phyloP scores from a whole-genome alignment of 2,329 filamentous ascomycete genomes.

The Sordariomycetes sp. region DNA sequence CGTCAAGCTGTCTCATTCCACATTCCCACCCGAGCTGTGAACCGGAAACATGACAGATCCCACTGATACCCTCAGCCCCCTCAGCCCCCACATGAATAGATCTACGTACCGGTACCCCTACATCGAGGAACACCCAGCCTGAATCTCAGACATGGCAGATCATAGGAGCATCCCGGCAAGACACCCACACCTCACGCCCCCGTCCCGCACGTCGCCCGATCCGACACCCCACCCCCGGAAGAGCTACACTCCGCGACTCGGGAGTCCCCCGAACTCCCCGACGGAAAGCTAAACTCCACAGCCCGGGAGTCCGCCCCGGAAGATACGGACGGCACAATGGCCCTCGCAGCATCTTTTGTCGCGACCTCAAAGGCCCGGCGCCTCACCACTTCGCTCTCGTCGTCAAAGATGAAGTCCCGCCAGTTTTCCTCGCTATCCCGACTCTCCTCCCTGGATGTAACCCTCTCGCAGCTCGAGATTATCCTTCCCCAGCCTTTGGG shows the following conservation, averaged over 20 bases:
- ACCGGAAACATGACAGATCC: too few relatives aligned
- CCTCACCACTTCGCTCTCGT: not conserved
- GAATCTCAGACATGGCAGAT: not conserved
- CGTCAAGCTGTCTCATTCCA: too few relatives aligned
- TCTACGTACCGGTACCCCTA: not conserved
- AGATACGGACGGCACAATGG: not conserved
- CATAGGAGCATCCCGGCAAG: not conserved
- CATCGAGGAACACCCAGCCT: not conserved
- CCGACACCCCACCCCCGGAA: not conserved
- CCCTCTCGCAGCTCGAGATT: not conserved
- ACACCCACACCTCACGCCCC: not conserved
- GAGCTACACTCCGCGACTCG: not conserved
- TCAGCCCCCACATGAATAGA: not conserved
- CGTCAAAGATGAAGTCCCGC: conserved; percentile 1
- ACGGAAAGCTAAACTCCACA: not conserved
- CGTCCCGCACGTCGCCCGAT: not conserved
- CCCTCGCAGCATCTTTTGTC: not conserved
- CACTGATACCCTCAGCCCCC: too few relatives aligned
- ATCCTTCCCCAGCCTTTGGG: not conserved
- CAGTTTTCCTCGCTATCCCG: not conserved
- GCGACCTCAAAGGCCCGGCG: not conserved
- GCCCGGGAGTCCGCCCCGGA: not conserved
- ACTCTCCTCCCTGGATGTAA: not conserved
- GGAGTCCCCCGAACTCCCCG: not conserved
- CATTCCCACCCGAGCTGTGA: too few relatives aligned